Evolutionary conservation across 129 eudicot species (phyloP), one percentile per base, ranked within the genome.

Genomic region (Centrapalus pauciflorus): DNA sequence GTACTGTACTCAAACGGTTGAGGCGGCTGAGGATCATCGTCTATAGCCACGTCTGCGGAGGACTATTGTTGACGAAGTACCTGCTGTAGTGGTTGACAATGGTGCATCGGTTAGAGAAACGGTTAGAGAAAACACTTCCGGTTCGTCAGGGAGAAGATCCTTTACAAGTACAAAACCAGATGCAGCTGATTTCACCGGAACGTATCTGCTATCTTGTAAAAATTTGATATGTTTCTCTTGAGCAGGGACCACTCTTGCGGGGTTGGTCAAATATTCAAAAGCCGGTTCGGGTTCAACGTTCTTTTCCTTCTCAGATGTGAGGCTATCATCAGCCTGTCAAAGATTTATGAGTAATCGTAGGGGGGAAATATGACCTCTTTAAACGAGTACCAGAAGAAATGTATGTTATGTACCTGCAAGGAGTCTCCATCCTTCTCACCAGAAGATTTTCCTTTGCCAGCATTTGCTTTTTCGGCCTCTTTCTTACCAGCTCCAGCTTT

Each of bases 1-100:
- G 95, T 19, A 1, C 81, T 77, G 84, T 83, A 89, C 55, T 88
- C 96, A 69, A 93, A 93, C 3, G 99, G 90, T 75, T 84, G 96
- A 0, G 99, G 99, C 23, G 99, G 99, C 65, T 81, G 88, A 48
- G 99, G 96, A 55, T 93, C 99, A 27, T 93, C 99, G 17, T 93
- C 96, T 13, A 86, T 90, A 0, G 95, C 87, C 95, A 86, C 82
- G 58, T 96, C 85, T 55, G 81, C 72, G 34, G 83, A 71, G 21
- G 95, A 72, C 40, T 82, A 85, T 37, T 72, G 81, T 58, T 79
- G 91, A n/a, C 23, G 83, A 79, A 10, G 87, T 14, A 11, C 83
- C 69, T 17, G 87, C 91, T 0, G 82, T 73, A 4, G 80, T 63
- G 19, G 82, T 78, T 33, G 96, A 85, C 0, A 92, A 64, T 55